phyloP scores from a whole-genome alignment of 345 rosid species.

The Salix koriyanagi region DNA sequence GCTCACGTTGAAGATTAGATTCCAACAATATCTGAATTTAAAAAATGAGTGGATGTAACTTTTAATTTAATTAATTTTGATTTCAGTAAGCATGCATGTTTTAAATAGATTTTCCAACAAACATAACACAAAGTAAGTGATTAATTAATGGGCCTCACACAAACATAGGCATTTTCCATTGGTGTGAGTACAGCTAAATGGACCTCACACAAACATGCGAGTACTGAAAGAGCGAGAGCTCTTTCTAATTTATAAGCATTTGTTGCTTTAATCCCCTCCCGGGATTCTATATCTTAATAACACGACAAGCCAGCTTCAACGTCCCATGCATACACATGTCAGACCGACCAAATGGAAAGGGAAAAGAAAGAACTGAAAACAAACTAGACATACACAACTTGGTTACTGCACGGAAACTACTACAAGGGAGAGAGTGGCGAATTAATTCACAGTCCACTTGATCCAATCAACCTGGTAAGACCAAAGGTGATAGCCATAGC shows the following conservation, averaged over 20 bases:
- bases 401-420: not conserved
- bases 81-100: too few species aligned
- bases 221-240: not conserved
- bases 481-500: slow-evolving; percentile 94
- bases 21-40: too few species aligned
- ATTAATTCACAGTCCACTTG: slow-evolving; percentile 31
- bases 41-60: too few species aligned
- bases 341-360: not conserved
- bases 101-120: too few species aligned
- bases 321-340: not conserved
- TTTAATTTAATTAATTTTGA: too few species aligned
- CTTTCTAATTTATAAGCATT: not conserved
- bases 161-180: not conserved
- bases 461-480: slow-evolving; percentile 68
- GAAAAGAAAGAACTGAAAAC: not conserved
- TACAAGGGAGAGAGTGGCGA: not conserved
- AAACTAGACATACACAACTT: not conserved
- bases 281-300: not conserved
- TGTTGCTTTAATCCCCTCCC: not conserved
- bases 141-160: not conserved
- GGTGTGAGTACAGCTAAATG: not conserved
- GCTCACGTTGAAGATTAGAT: too few species aligned
- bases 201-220: not conserved
- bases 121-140: too few species aligned
- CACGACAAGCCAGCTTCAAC: not conserved